Base-by-base conservation (phyloP, 2,329 filamentous ascomycete genomes). In the Emmonsia crescens region DNA sequence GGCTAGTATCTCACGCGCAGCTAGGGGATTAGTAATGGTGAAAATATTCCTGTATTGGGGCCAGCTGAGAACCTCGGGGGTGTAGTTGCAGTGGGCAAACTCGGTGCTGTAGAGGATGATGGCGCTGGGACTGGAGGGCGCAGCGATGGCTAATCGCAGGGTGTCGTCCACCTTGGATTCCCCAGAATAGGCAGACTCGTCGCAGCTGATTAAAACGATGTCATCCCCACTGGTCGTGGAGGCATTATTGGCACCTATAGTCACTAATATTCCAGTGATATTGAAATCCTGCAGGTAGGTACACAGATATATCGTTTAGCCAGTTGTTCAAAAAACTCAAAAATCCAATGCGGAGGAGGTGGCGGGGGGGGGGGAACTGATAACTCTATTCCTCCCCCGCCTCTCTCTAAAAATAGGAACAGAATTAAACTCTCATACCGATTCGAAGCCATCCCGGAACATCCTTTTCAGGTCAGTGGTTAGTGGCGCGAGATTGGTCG, bases 141-240 rank as follows among this genome's bases (percentile, higher is more conserved):
- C 38, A 19, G 64, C 61, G 61, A 76, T 65, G 40, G 75, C 69
- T 60, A 69, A 70, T 48, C 66, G 55, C 48, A 78, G 66, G 4
- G 74, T 75, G 33, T 68, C 65, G 60, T 68, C 70, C 10, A 70
- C 74, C 64, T 71, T 68, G 36, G 76, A 64, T 38, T 73, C 70
- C n/a, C 74, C 76, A 12, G 71, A 64, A 64, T 78, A 78, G 29
- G 70, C 71, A 42, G 70, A 67, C 1, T 67, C 63, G 64, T 79
- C 77, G 65, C 77, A 78, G 49, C 73, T 74, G 59, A 79, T 67
- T 55, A 74, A 74, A 58, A 75, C 75, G 61, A 79, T 76, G 24
- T 71, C 65, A 14, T 63, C 63, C 16, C 38, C 63, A 21, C 66
- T 65, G 33, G 75, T 55, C 2, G 54, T 55, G n/a, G 68, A 64